A percentile compares a stretch with the other conserved stretches of the same genome.
phyloP scores from a whole-genome alignment of 139 green algal genomes.

The Micractinium sp. region DNA sequence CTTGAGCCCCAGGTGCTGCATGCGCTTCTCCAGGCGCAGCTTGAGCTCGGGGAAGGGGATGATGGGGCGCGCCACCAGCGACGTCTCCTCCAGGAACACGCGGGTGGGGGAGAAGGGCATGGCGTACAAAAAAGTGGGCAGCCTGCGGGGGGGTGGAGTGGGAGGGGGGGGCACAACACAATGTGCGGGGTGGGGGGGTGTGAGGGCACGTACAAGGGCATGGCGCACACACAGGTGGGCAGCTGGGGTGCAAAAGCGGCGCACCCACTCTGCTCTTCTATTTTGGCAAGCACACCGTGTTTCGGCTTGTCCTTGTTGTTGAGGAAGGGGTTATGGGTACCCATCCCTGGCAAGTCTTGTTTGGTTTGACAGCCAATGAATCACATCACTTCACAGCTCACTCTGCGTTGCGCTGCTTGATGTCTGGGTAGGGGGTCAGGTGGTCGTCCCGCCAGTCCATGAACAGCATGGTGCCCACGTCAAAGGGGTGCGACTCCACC shows the following conservation, averaged over 20 bases:
- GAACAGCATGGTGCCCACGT: slow-evolving; percentile 96
- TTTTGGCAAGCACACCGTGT: no score
- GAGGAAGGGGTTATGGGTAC: no score
- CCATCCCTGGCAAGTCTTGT: no score
- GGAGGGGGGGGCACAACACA: neutral
- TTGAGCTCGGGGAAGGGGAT: slow-evolving; percentile 94
- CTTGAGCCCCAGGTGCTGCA: slow-evolving; percentile 88
- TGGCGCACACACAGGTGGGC: no score
- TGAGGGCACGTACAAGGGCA: neutral
- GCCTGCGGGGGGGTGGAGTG: slow-evolving; percentile 22
- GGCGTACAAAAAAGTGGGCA: slow-evolving; percentile 98
- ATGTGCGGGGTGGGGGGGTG: neutral
- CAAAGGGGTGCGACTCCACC: slow-evolving; percentile 85
- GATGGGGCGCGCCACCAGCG: slow-evolving; percentile 90
- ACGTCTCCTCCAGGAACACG: slow-evolving; percentile 96
- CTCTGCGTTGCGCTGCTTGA: slow-evolving; percentile 58
- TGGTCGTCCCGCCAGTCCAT: slow-evolving; percentile 99
- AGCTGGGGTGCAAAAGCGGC: no score
- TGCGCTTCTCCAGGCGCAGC: slow-evolving; percentile 78
- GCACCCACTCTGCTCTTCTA: no score
- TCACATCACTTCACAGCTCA: neutral
- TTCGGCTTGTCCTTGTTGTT: no score
- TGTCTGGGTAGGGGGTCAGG: slow-evolving; percentile 57
- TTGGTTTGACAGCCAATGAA: no score
- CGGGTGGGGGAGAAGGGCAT: slow-evolving; percentile 96